Evolutionary conservation across 768 basidiomycete species (phyloP).

Genomic region (Kwoniella sp.): DNA sequence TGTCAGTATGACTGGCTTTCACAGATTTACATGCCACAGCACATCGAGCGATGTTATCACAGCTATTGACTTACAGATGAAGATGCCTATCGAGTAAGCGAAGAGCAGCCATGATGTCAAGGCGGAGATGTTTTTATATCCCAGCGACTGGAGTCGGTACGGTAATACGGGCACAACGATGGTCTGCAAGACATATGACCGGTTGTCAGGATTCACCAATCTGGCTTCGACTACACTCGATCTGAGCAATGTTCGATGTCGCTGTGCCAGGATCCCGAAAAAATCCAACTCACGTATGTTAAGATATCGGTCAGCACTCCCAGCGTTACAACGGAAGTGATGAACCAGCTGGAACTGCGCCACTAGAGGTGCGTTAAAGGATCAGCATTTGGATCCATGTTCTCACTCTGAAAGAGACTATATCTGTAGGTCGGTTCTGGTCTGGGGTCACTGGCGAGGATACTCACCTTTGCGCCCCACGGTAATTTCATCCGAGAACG

Average conservation of each 20-base stretch:
- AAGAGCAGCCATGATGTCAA: slow-evolving; percentile 44
- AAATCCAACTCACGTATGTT: slow-evolving; percentile 38
- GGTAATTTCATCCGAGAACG: neutral
- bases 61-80: slow-evolving; percentile 29
- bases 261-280: no score
- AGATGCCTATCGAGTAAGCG: slow-evolving; percentile 45
- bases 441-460: neutral
- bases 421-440: no score
- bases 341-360: slow-evolving; percentile 39
- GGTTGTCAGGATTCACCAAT: no score
- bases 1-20: neutral
- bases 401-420: no score
- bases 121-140: slow-evolving; percentile 39
- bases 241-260: no score
- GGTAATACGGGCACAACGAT: slow-evolving; percentile 51
- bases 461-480: neutral
- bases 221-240: no score
- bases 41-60: neutral
- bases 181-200: slow-evolving; percentile 21
- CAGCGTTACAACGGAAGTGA: slow-evolving; percentile 36
- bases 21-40: neutral
- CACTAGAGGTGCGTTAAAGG: no score
- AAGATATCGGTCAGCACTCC: slow-evolving; percentile 39
- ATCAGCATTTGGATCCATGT: no score
- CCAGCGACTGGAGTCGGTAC: slow-evolving; percentile 39